phyloP scores from a whole-genome alignment of 2,329 filamentous ascomycete species.

The Emmonsia crescens region DNA sequence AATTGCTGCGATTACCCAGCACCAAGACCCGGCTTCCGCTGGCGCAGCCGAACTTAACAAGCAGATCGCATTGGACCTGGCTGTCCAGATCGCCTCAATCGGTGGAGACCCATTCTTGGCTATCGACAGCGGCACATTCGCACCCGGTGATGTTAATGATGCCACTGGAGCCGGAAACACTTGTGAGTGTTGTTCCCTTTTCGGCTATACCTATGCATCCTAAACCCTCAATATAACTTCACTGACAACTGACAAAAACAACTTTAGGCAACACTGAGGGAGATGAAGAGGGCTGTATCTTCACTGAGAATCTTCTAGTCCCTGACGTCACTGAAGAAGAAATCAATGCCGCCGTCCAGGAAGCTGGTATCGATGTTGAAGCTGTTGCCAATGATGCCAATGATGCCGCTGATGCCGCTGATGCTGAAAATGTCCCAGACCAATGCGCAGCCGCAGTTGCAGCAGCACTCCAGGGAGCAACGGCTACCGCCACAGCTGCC shows the following conservation, averaged over 20 bases:
- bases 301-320: slow-evolving; percentile 42
- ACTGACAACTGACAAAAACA: neutral
- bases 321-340: slow-evolving; percentile 44
- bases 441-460: slow-evolving; percentile 6
- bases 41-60: slow-evolving; percentile 50
- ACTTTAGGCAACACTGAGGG: slow-evolving; percentile 30
- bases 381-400: slow-evolving; percentile 5
- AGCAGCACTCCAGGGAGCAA: slow-evolving; percentile 6
- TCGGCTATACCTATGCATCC: neutral
- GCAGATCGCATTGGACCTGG: slow-evolving; percentile 48
- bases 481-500: slow-evolving; percentile 9
- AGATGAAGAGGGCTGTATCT: slow-evolving; percentile 45
- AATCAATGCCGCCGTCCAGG: slow-evolving; percentile 40
- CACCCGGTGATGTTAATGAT: slow-evolving; percentile 46
- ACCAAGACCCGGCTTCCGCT: slow-evolving; percentile 55
- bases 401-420: slow-evolving; percentile 2
- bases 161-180: slow-evolving; percentile 43
- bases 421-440: slow-evolving; percentile 1
- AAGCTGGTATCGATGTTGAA: neutral
- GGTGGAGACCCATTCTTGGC: slow-evolving; percentile 53
- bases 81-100: slow-evolving; percentile 48
- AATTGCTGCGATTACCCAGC: slow-evolving; percentile 52
- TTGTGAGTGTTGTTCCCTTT: slow-evolving; percentile 22
- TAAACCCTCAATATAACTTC: neutral
- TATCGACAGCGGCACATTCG: slow-evolving; percentile 53